Percentiles rank a stretch among this genome's conserved stretches.
Evolutionary conservation across 257 asterid species (phyloP).

Genomic region (Catharanthus roseus): DNA sequence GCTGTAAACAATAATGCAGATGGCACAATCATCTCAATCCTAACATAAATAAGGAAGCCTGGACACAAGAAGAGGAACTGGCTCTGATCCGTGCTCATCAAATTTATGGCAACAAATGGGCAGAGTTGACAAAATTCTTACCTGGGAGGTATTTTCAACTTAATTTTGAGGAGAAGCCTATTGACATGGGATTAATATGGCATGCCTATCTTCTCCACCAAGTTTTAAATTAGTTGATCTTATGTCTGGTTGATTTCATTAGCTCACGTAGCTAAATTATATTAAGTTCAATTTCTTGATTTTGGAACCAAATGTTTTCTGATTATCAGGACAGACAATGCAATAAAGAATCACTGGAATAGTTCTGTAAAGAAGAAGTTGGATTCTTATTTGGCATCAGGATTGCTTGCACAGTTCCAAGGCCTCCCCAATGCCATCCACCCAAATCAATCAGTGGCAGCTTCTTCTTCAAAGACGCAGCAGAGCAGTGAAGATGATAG

Average conservation of each 20-base stretch:
- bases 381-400: slow-evolving; percentile 82
- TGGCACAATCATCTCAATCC: slow-evolving; percentile 99
- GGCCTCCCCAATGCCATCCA: slow-evolving; percentile 47
- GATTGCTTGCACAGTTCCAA: slow-evolving; percentile 74
- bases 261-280: not conserved
- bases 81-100: slow-evolving; percentile 81
- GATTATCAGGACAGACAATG: slow-evolving; percentile 76
- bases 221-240: slow-evolving; percentile 11
- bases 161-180: slow-evolving; percentile 13
- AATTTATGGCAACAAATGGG: slow-evolving; percentile 96
- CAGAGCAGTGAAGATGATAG: slow-evolving; percentile 72
- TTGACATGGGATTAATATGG: slow-evolving; percentile 16
- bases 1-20: slow-evolving; percentile 32
- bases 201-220: slow-evolving; percentile 11
- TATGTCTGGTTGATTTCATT: slow-evolving; percentile 19
- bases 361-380: slow-evolving; percentile 90
- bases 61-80: slow-evolving; percentile 95
- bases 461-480: slow-evolving; percentile 63
- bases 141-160: slow-evolving; percentile 72
- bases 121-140: slow-evolving; percentile 79
- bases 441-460: slow-evolving; percentile 41
- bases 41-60: slow-evolving; percentile 76
- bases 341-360: slow-evolving; percentile 95
- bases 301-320: slow-evolving; percentile 19
- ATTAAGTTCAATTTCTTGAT: slow-evolving; percentile 8